phyloP scores from a whole-genome alignment of 192 early-diverging fungal species.

The Lunasporangiospora selenospora region DNA sequence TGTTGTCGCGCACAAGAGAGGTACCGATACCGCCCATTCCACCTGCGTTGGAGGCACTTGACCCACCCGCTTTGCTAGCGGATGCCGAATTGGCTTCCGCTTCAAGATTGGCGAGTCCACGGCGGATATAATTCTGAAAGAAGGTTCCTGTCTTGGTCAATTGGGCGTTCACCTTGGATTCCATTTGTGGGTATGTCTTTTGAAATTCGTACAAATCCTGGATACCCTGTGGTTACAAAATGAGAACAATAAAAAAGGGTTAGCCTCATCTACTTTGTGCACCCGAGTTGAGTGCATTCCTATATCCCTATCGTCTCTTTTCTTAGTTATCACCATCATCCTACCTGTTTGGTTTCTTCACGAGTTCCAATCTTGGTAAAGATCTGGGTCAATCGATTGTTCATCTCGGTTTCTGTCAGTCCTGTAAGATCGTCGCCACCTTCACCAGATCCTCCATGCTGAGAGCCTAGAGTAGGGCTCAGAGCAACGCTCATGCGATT shows the following conservation, averaged over 20 bases:
- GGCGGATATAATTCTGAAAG: conserved; percentile 79
- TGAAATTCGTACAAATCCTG: conserved; percentile 78
- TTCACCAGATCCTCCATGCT: conserved; percentile 9
- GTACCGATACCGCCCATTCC: conserved; percentile 11
- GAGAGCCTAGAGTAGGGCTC: conserved; percentile 9
- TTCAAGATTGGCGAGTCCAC: conserved; percentile 66
- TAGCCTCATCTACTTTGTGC: too few species aligned
- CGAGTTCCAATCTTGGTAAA: conserved; percentile 75
- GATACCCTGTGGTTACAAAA: conserved; percentile 60
- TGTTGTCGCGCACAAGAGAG: not conserved
- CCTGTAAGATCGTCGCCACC: conserved; percentile 18
- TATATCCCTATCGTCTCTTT: too few species aligned
- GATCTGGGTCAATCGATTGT: conserved; percentile 67
- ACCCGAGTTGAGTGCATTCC: too few species aligned
- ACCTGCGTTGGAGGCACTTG: not conserved
- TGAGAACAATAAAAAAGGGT: not conserved
- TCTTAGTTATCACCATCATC: not conserved
- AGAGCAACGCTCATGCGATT: conserved; percentile 19
- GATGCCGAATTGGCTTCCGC: conserved; percentile 50
- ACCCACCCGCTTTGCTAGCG: not conserved
- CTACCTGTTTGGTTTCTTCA: conserved; percentile 70
- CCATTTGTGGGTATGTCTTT: conserved; percentile 71
- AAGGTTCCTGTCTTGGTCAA: conserved; percentile 68
- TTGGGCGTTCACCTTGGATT: conserved; percentile 65
- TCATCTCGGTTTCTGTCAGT: conserved; percentile 65